Percentiles rank a stretch among this genome's conserved stretches.
Evolutionary conservation across 2,329 filamentous ascomycete species (phyloP).

Genomic region (Colletotrichum brevisporum): DNA sequence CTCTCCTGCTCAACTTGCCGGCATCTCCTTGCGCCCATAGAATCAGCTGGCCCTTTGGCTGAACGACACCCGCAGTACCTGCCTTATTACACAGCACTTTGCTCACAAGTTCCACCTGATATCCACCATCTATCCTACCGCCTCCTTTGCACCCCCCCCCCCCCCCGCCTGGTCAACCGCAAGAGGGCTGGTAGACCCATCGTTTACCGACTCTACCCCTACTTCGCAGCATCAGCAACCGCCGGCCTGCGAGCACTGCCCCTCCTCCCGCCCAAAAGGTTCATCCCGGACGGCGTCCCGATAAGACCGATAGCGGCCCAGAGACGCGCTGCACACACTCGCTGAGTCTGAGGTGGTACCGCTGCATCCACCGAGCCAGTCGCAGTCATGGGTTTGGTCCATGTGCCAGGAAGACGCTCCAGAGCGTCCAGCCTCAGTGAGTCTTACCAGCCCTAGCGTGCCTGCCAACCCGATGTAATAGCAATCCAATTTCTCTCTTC

Average conservation of each 20-base stretch:
- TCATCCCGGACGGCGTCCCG: conserved; percentile 34
- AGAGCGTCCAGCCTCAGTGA: conserved; percentile 41
- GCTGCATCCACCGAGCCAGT: conserved; percentile 41
- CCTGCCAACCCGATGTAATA: conserved; percentile 33
- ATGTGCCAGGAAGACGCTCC: conserved; percentile 43
- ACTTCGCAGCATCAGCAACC: conserved; percentile 19
- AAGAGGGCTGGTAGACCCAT: conserved; percentile 31
- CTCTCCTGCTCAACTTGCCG: conserved; percentile 11
- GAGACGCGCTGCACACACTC: conserved; percentile 7
- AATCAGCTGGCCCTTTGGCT: conserved; percentile 1
- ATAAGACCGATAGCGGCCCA: conserved; percentile 40
- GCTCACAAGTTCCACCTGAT: conserved; percentile 21
- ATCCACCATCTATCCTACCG: conserved; percentile 25
- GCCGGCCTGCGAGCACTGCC: conserved; percentile 32
- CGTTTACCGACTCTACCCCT: conserved; percentile 36
- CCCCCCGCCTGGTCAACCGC: conserved; percentile 15
- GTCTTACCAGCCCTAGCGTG: conserved; percentile 39
- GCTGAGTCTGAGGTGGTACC: conserved; percentile 33
- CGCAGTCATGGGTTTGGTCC: conserved; percentile 43
- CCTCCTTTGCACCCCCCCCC: conserved; percentile 8
- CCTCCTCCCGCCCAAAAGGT: conserved; percentile 35
- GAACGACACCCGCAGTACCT: conserved; percentile 10
- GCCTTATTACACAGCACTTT: conserved; percentile 17
- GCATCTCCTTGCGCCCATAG: conserved; percentile 17
- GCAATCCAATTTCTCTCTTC: conserved; percentile 25